These are phyloP conservation scores for Penicillium palitans DNA, from an alignment of 2,329 filamentous ascomycete genomes.

Conservation along the genomic window DNA sequence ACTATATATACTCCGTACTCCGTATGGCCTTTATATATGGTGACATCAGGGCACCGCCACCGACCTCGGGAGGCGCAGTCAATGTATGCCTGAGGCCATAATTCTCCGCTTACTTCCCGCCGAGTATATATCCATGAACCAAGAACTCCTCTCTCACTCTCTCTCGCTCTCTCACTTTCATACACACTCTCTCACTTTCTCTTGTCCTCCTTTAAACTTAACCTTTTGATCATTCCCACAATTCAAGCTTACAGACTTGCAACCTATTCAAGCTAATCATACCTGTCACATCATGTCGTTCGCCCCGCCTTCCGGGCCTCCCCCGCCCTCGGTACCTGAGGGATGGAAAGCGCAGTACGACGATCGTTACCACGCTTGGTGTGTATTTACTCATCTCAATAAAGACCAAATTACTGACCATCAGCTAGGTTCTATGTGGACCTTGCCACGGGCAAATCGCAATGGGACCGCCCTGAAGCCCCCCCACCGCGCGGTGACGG, in stretches of 20 bases:
- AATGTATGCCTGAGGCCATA: constrained; percentile 8
- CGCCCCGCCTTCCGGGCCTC: constrained; percentile 51
- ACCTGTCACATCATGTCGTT: constrained; percentile 35
- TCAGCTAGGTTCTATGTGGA: constrained; percentile 81
- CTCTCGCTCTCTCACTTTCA: too few relatives aligned
- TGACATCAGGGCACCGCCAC: constrained; percentile 24
- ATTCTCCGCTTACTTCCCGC: constrained; percentile 4
- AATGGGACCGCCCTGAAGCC: constrained; percentile 81
- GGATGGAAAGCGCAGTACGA: constrained; percentile 88
- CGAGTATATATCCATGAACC: background rate
- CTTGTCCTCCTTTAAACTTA: background rate
- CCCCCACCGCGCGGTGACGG: constrained; percentile 53
- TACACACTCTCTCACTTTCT: background rate
- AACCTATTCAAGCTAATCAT: background rate
- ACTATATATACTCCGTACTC: too few relatives aligned
- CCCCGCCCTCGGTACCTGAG: constrained; percentile 65
- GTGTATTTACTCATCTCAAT: constrained; percentile 10
- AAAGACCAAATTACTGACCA: background rate
- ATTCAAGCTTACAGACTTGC: background rate
- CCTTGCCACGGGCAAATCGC: constrained; percentile 79
- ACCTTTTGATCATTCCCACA: background rate
- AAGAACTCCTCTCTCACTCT: background rate
- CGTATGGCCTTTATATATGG: background rate
- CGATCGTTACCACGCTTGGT: constrained; percentile 84
- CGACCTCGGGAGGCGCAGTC: constrained; percentile 11